A percentile compares a stretch with the other conserved stretches of the same genome.
Conservation (phyloP, 371 early-diverging fungal genomes). For the Lichtheimia ramosa region DNA sequence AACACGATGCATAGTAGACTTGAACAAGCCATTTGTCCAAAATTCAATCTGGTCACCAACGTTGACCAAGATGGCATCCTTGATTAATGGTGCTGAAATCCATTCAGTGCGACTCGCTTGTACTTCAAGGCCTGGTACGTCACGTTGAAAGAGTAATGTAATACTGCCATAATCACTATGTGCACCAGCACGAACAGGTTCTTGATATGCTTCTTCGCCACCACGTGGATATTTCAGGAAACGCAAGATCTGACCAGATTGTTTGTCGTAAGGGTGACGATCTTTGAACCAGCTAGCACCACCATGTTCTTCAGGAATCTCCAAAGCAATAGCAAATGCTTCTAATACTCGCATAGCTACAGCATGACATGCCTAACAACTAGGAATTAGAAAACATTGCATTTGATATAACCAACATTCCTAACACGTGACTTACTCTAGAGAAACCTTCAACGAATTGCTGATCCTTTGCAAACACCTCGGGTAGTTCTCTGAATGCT, state of each 20-base stretch:
- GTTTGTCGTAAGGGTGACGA: conserved; percentile 51
- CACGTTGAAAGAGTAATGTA: conserved; percentile 73
- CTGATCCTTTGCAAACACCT: conserved; percentile 29
- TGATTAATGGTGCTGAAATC: conserved; percentile 65
- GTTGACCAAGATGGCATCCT: conserved; percentile 66
- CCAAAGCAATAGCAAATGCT: conserved; percentile 63
- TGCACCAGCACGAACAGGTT: conserved; percentile 58
- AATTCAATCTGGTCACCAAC: conserved; percentile 64
- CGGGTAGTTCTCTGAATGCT: conserved; percentile 36
- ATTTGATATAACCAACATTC: not conserved
- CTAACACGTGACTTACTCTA: conserved; percentile 23
- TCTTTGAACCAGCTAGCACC: conserved; percentile 56
- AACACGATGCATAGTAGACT: conserved; percentile 73
- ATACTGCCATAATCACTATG: conserved; percentile 76
- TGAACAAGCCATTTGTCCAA: conserved; percentile 74
- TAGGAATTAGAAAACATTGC: not conserved
- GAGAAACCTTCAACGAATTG: conserved; percentile 33
- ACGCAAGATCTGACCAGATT: conserved; percentile 52
- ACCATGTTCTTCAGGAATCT: conserved; percentile 56
- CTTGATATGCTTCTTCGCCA: conserved; percentile 29
- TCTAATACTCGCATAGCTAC: conserved; percentile 50
- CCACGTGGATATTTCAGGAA: conserved; percentile 64
- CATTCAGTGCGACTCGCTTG: conserved; percentile 54
- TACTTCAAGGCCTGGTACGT: conserved; percentile 69
- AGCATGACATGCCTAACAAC: conserved; percentile 46